A percentile compares a stretch with the other conserved stretches of the same genome.
Conservation (phyloP, 352 stramenopile species). For the Globisporangium iwayamae region DNA sequence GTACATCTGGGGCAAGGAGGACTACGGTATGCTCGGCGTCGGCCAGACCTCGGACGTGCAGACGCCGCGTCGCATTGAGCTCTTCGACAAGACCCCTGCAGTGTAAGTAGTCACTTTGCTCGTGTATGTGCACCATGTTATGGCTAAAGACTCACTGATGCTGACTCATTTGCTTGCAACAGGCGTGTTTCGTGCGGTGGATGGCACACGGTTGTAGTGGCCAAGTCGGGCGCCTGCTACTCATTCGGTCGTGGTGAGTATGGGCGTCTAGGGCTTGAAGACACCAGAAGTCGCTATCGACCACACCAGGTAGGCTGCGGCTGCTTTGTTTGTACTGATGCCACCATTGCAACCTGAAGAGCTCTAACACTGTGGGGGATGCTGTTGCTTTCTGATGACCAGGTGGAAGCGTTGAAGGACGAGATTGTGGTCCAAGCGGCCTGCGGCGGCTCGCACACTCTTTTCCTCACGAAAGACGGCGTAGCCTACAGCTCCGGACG, state of each 20-base stretch:
- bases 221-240: slow-evolving; percentile 72
- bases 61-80: slow-evolving; percentile 45
- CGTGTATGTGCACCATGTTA: background rate
- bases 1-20: slow-evolving; percentile 85
- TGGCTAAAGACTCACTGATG: background rate
- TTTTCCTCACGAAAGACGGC: slow-evolving; percentile 85
- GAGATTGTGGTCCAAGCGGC: slow-evolving; percentile 69
- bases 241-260: slow-evolving; percentile 78
- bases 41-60: slow-evolving; percentile 74
- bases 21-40: slow-evolving; percentile 85
- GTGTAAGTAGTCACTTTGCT: slow-evolving; percentile 32
- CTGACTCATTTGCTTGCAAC: background rate
- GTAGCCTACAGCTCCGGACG: slow-evolving; percentile 78
- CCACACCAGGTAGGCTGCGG: slow-evolving; percentile 44
- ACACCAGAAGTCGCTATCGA: slow-evolving; percentile 63
- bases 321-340: background rate
- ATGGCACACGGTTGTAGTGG: slow-evolving; percentile 80
- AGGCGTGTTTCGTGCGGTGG: slow-evolving; percentile 79
- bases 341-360: background rate
- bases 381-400: background rate
- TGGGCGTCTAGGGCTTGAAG: slow-evolving; percentile 81
- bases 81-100: slow-evolving; percentile 68
- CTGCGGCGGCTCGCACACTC: slow-evolving; percentile 79
- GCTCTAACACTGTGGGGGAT: background rate
- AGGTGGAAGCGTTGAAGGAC: slow-evolving; percentile 61